These are phyloP conservation scores for Thielaviopsis musarum DNA, from an alignment of 2,329 filamentous ascomycete genomes.

Conservation along the genomic window DNA sequence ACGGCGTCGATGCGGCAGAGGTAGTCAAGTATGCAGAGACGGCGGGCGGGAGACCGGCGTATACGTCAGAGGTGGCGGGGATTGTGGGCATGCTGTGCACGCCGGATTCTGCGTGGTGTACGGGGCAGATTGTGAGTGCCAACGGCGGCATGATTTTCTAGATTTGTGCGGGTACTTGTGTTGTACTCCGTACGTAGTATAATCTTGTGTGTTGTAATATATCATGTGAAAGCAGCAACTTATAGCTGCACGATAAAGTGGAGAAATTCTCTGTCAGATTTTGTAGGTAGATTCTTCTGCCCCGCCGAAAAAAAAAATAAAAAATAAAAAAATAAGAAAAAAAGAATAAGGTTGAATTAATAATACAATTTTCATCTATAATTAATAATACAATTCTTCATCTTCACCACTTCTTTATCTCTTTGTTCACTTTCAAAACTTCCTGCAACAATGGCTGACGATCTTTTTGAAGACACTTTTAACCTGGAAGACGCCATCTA, in stretches of 20 bases:
- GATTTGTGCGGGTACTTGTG: too few relatives aligned
- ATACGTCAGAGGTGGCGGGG: conserved; percentile 14
- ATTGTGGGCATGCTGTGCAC: conserved; percentile 24
- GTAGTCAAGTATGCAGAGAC: conserved; percentile 13
- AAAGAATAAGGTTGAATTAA: background rate
- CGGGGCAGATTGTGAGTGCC: conserved; percentile 62
- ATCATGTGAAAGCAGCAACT: too few relatives aligned
- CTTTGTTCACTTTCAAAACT: background rate
- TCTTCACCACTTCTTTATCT: background rate
- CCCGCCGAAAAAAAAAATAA: background rate
- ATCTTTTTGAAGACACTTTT: conserved; percentile 40
- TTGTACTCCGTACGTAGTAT: too few relatives aligned
- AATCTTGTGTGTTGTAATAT: too few relatives aligned
- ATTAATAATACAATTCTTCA: background rate
- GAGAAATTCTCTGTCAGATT: background rate
- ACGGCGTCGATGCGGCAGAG: conserved; percentile 11
- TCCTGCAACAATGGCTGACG: conserved; percentile 16
- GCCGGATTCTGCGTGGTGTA: conserved; percentile 58
- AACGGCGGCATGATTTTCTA: conserved; percentile 52
- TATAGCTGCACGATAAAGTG: conserved; percentile 14
- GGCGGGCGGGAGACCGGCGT: conserved; percentile 14
- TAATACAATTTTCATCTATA: background rate
- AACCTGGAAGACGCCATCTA: conserved; percentile 58
- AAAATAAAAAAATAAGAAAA: background rate
- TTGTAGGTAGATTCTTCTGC: too few relatives aligned